Conservation (phyloP, 176 grass and related monocot genomes). For the Saccharum officinarum region DNA sequence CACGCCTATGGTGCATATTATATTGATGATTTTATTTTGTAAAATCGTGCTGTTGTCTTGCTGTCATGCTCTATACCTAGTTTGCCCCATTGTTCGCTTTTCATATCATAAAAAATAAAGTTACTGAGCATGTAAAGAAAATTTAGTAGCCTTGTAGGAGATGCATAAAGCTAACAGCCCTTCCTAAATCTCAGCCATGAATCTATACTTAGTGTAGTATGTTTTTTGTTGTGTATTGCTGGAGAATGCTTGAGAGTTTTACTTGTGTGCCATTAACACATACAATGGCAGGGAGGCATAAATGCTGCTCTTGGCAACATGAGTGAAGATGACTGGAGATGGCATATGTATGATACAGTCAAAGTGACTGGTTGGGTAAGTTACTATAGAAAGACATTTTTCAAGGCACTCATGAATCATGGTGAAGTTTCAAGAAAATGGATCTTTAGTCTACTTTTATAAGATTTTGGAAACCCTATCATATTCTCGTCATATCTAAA, state of each 20-base stretch:
- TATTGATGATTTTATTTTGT: background rate
- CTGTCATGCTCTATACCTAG: background rate
- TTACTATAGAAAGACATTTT: conserved; percentile 22
- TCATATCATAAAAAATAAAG: background rate
- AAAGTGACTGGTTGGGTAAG: conserved; percentile 95
- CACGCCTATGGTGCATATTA: background rate
- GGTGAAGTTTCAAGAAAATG: background rate
- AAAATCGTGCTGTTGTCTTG: background rate
- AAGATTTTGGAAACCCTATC: background rate
- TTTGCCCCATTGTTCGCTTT: background rate
- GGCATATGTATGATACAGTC: conserved; percentile 99
- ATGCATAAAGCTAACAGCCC: background rate
- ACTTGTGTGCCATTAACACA: background rate
- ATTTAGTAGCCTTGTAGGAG: background rate
- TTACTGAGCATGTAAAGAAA: background rate
- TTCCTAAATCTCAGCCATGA: background rate
- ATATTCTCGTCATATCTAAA: background rate
- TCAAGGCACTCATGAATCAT: background rate
- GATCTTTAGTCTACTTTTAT: background rate
- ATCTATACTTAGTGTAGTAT: background rate
- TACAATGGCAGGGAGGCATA: conserved; percentile 75
- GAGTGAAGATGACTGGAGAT: conserved; percentile 97
- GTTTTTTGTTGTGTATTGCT: background rate
- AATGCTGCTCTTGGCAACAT: conserved; percentile 98
- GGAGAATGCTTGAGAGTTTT: background rate